phyloP scores from a whole-genome alignment of 2,329 filamentous ascomycete species.

The Colletotrichum ledebouriae region DNA sequence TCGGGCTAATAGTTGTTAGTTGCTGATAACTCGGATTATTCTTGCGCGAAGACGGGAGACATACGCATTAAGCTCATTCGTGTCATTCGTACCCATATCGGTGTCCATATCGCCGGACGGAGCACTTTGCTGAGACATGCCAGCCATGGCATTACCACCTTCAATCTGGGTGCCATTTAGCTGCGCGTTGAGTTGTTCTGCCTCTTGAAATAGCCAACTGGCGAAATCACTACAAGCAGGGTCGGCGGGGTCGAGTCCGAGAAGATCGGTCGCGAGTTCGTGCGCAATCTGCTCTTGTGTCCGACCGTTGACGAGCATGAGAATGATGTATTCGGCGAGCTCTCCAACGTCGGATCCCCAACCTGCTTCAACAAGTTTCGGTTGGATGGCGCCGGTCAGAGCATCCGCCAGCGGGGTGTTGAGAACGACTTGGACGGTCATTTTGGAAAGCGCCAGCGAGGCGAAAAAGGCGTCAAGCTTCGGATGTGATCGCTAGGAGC shows the following conservation, averaged over 20 bases:
- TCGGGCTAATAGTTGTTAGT: constrained; percentile 77
- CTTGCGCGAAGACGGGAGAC: constrained; percentile 49
- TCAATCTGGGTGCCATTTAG: constrained; percentile 64
- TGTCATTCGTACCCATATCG: constrained; percentile 76
- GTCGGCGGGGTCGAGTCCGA: constrained; percentile 86
- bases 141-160: constrained; percentile 47
- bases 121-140: constrained; percentile 53
- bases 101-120: constrained; percentile 70
- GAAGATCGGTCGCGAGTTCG: constrained; percentile 89
- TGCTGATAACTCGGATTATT: constrained; percentile 31
- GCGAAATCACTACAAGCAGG: constrained; percentile 87
- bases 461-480: constrained; percentile 24
- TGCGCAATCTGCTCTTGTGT: constrained; percentile 89
- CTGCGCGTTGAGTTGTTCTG: constrained; percentile 75
- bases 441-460: constrained; percentile 56
- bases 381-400: constrained; percentile 85
- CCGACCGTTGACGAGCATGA: constrained; percentile 97
- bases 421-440: constrained; percentile 82
- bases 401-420: constrained; percentile 88
- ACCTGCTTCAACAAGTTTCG: constrained; percentile 91
- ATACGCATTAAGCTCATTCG: constrained; percentile 70
- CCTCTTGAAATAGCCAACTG: constrained; percentile 92
- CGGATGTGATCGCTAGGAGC: constrained; percentile 23
- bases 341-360: constrained; percentile 91
- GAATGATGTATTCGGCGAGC: constrained; percentile 94